A percentile compares a stretch with the other conserved stretches of the same genome.
These are phyloP conservation scores for Begonia masoniana DNA, from an alignment of 306 rosid genomes.

Conservation along the genomic window DNA sequence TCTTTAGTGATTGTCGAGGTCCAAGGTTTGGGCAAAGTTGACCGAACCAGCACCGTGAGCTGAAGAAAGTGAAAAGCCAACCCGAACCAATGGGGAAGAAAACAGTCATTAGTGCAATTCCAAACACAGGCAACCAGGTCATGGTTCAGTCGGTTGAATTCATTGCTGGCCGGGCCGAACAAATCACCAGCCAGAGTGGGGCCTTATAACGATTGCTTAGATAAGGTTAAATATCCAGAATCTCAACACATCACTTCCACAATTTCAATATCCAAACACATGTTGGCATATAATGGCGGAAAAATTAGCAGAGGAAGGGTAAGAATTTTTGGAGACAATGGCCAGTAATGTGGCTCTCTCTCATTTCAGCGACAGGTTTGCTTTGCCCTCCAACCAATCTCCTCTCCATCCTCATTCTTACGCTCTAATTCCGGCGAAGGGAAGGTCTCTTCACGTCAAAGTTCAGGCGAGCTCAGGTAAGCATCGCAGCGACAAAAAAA, in stretches of 20 bases:
- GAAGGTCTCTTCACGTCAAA: slow-evolving; percentile 23
- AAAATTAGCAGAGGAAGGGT: no score
- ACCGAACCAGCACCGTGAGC: no score
- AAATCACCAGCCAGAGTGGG: no score
- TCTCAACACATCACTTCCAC: background rate
- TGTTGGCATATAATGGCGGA: background rate
- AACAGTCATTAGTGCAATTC: no score
- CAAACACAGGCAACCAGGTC: no score
- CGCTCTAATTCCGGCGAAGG: slow-evolving; percentile 19
- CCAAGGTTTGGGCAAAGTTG: no score
- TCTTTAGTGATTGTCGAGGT: no score
- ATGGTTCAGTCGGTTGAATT: no score
- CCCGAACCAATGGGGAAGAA: no score
- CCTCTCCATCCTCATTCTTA: background rate
- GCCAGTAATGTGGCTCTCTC: slow-evolving; percentile 45
- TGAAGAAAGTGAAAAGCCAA: no score
- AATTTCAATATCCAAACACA: background rate
- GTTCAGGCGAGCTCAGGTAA: slow-evolving; percentile 61
- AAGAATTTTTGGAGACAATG: slow-evolving; percentile 20
- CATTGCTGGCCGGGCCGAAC: no score
- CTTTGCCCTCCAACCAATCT: slow-evolving; percentile 14
- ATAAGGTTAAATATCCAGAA: background rate
- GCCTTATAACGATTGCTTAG: background rate
- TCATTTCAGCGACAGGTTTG: slow-evolving; percentile 18
- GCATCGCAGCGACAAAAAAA: no score